Conservation (phyloP, 2,329 filamentous ascomycete species). For the Colletotrichum magnum region DNA sequence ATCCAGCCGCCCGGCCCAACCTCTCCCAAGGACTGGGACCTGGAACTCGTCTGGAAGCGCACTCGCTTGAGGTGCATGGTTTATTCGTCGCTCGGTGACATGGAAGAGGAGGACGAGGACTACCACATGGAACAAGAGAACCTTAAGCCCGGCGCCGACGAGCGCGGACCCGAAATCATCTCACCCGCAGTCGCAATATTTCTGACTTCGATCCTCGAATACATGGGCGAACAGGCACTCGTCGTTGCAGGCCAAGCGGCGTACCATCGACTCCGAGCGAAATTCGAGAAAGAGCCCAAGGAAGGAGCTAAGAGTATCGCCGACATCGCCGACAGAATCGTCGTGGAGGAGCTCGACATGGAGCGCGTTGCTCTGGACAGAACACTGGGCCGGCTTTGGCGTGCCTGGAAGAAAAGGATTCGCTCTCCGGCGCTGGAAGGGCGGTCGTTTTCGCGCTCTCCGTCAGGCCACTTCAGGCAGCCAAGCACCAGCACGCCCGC, state of each 20-base stretch:
- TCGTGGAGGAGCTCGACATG: constrained; percentile 93
- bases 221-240: constrained; percentile 91
- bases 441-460: constrained; percentile 65
- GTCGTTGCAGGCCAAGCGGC: constrained; percentile 90
- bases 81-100: constrained; percentile 93
- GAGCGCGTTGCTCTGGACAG: constrained; percentile 93
- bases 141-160: constrained; percentile 70
- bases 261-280: constrained; percentile 74
- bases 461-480: constrained; percentile 55
- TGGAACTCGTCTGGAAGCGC: constrained; percentile 95
- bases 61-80: constrained; percentile 97
- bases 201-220: constrained; percentile 93
- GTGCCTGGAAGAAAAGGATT: constrained; percentile 92
- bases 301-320: constrained; percentile 62
- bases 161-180: constrained; percentile 76
- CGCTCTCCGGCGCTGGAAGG: constrained; percentile 68
- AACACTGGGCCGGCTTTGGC: constrained; percentile 90
- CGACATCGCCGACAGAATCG: constrained; percentile 73
- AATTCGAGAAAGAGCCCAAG: constrained; percentile 71
- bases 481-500: constrained; percentile 58
- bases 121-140: constrained; percentile 86
- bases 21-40: constrained; percentile 79
- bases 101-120: constrained; percentile 98
- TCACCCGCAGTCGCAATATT: constrained; percentile 96
- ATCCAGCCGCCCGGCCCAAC: constrained; percentile 67